Conservation (phyloP, 495 filamentous ascomycete species). For the Halenospora varia region DNA sequence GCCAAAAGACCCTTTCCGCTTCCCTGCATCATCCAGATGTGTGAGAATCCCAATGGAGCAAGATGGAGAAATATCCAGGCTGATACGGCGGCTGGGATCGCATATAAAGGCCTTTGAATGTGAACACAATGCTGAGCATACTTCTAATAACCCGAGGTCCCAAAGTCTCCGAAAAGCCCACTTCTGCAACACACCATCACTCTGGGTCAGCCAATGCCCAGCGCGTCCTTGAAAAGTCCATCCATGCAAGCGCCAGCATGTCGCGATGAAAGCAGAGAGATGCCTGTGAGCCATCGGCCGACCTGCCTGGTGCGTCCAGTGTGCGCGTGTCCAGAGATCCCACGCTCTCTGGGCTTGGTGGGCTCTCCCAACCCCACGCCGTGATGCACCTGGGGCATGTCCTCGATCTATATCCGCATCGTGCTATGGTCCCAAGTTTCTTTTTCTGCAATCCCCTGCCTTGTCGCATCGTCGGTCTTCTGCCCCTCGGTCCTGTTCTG, state of each 20-base stretch:
- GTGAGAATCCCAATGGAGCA: not conserved
- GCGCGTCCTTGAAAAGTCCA: no score
- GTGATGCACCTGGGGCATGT: not conserved
- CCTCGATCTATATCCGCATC: not conserved
- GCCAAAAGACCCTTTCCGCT: not conserved
- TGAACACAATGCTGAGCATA: no score
- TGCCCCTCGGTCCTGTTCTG: constrained; percentile 5
- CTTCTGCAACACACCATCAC: no score
- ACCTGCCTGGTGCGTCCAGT: no score
- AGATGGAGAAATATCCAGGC: not conserved
- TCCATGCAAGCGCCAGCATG: no score
- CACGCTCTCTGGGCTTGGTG: no score
- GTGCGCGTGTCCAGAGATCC: no score
- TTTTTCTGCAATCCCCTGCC: constrained; percentile 15
- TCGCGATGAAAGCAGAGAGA: no score
- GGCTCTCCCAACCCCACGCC: no score
- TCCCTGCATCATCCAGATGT: not conserved
- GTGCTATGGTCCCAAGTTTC: not conserved
- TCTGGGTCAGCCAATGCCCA: no score
- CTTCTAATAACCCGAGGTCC: not conserved
- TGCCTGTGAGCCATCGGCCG: no score
- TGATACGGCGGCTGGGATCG: not conserved
- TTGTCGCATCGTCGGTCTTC: not conserved
- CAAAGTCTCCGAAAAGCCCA: no score
- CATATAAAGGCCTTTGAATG: not conserved